Evolutionary conservation across 1,284 basidiomycete genomes (phyloP).

Genomic region (Cronartium quercuum): DNA sequence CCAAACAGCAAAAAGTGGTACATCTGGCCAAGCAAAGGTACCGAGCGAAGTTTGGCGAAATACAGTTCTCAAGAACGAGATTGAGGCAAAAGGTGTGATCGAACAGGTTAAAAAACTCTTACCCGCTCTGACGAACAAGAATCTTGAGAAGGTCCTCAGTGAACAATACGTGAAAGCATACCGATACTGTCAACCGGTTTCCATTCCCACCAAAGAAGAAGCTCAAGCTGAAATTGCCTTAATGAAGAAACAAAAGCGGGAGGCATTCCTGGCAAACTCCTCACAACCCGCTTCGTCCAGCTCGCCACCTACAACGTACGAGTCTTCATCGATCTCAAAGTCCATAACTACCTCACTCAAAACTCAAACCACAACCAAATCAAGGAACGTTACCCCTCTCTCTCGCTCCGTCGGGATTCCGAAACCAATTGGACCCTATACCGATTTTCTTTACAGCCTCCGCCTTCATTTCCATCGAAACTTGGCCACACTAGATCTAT

Average conservation of each 20-base stretch:
- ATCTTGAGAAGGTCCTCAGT: conserved; percentile 35
- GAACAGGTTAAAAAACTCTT: conserved; percentile 13
- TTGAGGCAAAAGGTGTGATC: conserved; percentile 17
- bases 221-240: conserved; percentile 10
- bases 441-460: conserved; percentile 32
- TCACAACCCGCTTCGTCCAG: neutral
- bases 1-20: neutral
- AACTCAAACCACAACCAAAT: conserved; percentile 15
- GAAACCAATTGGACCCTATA: conserved; percentile 26
- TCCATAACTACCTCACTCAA: conserved; percentile 7
- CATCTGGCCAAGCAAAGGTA: conserved; percentile 3
- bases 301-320: neutral
- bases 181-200: conserved; percentile 32
- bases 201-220: conserved; percentile 37
- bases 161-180: conserved; percentile 26
- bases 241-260: conserved; percentile 10
- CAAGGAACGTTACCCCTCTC: conserved; percentile 8
- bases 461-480: conserved; percentile 38
- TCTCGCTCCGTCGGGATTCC: conserved; percentile 23
- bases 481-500: conserved; percentile 23
- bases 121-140: conserved; percentile 26
- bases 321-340: neutral
- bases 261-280: conserved; percentile 1
- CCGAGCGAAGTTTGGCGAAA: conserved; percentile 32
- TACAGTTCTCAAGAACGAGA: conserved; percentile 14